Percentiles rank a stretch among this genome's conserved stretches.
Evolutionary conservation across 768 basidiomycete species (phyloP).

Genomic region (Strobilomyces dryophilus): DNA sequence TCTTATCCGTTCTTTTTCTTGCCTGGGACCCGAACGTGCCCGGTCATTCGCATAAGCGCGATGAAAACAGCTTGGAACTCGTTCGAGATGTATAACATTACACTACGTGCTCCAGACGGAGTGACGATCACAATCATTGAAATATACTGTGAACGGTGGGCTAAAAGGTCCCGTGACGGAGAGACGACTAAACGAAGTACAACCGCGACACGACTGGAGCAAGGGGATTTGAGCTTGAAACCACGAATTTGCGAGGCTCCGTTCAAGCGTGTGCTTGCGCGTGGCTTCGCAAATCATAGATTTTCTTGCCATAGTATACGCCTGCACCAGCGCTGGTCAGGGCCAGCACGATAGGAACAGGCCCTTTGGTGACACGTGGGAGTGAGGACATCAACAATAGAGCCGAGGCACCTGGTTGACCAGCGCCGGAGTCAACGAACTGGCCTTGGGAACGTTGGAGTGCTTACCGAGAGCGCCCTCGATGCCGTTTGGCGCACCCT

Average conservation of each 20-base stretch:
- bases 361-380: conserved; percentile 70
- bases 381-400: conserved; percentile 70
- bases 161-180: background rate
- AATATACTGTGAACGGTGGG: background rate
- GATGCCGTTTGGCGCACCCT: conserved; percentile 67
- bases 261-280: background rate
- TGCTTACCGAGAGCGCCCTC: conserved; percentile 73
- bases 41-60: conserved; percentile 1
- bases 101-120: background rate
- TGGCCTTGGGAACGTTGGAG: background rate
- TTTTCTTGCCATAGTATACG: conserved; percentile 62
- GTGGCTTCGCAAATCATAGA: conserved; percentile 36
- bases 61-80: conserved; percentile 1
- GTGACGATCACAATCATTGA: conserved; percentile 1
- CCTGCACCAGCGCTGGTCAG: conserved; percentile 57
- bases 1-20: background rate
- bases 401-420: conserved; percentile 62
- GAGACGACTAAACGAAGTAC: conserved; percentile 9
- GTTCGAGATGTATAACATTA: conserved; percentile 10
- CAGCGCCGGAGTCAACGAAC: background rate
- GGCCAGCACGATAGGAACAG: conserved; percentile 62
- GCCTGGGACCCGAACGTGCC: conserved; percentile 1
- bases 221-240: background rate
- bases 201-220: background rate
- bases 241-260: background rate